Evolutionary conservation across 192 early-diverging fungal genomes (phyloP).

Genomic region (Entomortierella beljakovae): DNA sequence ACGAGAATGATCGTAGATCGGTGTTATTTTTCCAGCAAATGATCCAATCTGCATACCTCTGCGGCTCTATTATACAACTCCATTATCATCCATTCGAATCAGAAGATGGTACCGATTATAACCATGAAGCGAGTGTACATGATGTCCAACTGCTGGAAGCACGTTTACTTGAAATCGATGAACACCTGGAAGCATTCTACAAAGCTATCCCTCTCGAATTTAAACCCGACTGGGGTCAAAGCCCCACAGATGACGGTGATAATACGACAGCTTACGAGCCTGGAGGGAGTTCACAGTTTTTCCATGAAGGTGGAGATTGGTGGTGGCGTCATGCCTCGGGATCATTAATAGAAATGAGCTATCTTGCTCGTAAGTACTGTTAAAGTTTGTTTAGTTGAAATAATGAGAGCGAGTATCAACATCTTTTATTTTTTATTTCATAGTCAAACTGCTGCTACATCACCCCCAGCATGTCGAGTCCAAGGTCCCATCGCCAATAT

Average conservation of each 20-base stretch:
- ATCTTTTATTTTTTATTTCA: neutral
- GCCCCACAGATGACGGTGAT: conserved; percentile 12
- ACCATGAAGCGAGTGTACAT: conserved; percentile 33
- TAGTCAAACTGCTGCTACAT: conserved; percentile 49
- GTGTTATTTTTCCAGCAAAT: conserved; percentile 36
- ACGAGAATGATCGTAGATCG: conserved; percentile 27
- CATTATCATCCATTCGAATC: conserved; percentile 52
- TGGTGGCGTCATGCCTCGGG: conserved; percentile 52
- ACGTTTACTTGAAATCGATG: conserved; percentile 39
- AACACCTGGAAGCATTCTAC: conserved; percentile 36
- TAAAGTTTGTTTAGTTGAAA: neutral
- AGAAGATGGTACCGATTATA: conserved; percentile 49
- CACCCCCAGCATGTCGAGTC: conserved; percentile 45
- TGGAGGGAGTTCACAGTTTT: conserved; percentile 27
- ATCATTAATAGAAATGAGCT: conserved; percentile 35
- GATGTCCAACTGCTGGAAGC: conserved; percentile 30
- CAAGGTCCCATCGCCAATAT: conserved; percentile 22
- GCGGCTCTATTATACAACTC: conserved; percentile 42
- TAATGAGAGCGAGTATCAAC: too few relatives aligned
- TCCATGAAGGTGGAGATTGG: conserved; percentile 50
- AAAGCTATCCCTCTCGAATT: conserved; percentile 24
- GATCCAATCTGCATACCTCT: conserved; percentile 39
- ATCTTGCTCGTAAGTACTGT: conserved; percentile 37
- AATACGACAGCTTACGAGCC: conserved; percentile 23
- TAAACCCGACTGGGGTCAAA: conserved; percentile 40